A percentile compares a stretch with the other conserved stretches of the same genome.
Evolutionary conservation across 2,329 filamentous ascomycete species (phyloP).

Genomic region (Parastagonospora nodorum): DNA sequence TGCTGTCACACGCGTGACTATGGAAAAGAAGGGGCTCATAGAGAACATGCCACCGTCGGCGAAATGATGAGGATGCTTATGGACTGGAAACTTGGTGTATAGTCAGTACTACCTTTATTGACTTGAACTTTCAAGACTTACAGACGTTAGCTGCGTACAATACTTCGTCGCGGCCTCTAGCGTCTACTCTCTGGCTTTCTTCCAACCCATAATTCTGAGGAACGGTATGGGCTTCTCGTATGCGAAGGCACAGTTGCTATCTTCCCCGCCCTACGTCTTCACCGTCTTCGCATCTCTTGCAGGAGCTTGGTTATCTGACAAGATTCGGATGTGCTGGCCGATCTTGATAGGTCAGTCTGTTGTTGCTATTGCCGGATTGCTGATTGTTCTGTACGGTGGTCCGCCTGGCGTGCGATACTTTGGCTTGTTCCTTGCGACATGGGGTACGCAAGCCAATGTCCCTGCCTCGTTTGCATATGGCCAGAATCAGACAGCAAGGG

Average conservation of each 20-base stretch:
- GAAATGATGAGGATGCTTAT: conserved; percentile 29
- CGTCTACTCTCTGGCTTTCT: conserved; percentile 30
- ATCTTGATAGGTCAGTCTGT: conserved; percentile 26
- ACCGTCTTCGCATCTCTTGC: conserved; percentile 23
- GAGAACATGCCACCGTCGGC: conserved; percentile 29
- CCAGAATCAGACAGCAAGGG: conserved; percentile 37
- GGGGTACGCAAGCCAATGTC: conserved; percentile 19
- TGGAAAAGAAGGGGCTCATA: conserved; percentile 31
- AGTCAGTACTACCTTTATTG: conserved; percentile 14
- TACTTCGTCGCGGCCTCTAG: conserved; percentile 38
- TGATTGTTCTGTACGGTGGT: conserved; percentile 26
- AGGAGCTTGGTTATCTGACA: conserved; percentile 28
- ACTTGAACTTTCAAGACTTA: neutral
- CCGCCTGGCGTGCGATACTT: conserved; percentile 31
- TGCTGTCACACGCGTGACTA: conserved; percentile 24
- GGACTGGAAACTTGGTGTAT: conserved; percentile 38
- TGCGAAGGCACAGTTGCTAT: conserved; percentile 27
- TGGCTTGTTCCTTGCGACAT: conserved; percentile 30
- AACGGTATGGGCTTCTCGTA: conserved; percentile 33
- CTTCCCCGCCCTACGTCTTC: conserved; percentile 29
- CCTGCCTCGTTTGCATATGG: conserved; percentile 30
- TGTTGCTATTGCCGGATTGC: conserved; percentile 22
- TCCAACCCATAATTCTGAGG: conserved; percentile 31
- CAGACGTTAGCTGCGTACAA: conserved; percentile 23
- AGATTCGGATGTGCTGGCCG: conserved; percentile 26